These are phyloP conservation scores for Calonectria pseudoreteaudii DNA, from an alignment of 2,329 filamentous ascomycete genomes.

Conservation along the genomic window DNA sequence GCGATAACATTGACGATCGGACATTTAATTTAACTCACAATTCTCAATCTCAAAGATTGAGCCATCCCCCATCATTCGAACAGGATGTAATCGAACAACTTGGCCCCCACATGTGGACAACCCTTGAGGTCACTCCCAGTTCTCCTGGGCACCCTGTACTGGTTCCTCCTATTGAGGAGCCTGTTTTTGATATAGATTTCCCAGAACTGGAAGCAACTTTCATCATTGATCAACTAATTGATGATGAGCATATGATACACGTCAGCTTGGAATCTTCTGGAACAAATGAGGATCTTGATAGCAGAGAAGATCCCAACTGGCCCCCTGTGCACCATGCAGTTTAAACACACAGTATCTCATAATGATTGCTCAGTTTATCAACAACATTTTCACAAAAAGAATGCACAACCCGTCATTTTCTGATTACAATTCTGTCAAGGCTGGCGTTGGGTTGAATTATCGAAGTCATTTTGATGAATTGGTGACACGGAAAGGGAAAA, in stretches of 20 bases:
- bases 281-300: neutral
- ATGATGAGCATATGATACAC: neutral
- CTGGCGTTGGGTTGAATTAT: neutral
- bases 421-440: neutral
- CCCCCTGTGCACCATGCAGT: neutral
- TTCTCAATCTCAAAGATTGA: neutral
- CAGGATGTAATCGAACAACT: neutral
- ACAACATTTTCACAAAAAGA: neutral
- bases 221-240: neutral
- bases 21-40: neutral
- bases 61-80: neutral
- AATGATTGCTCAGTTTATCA: neutral
- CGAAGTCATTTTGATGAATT: neutral
- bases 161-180: neutral
- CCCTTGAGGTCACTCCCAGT: neutral
- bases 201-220: neutral
- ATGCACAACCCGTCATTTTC: neutral
- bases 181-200: neutral
- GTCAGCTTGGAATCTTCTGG: neutral
- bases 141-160: neutral
- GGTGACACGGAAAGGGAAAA: too few relatives aligned
- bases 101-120: neutral
- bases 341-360: neutral
- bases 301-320: neutral
- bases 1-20: neutral